Evolutionary conservation across 2,329 filamentous ascomycete species (phyloP).

Genomic region (Escovopsis sp.): DNA sequence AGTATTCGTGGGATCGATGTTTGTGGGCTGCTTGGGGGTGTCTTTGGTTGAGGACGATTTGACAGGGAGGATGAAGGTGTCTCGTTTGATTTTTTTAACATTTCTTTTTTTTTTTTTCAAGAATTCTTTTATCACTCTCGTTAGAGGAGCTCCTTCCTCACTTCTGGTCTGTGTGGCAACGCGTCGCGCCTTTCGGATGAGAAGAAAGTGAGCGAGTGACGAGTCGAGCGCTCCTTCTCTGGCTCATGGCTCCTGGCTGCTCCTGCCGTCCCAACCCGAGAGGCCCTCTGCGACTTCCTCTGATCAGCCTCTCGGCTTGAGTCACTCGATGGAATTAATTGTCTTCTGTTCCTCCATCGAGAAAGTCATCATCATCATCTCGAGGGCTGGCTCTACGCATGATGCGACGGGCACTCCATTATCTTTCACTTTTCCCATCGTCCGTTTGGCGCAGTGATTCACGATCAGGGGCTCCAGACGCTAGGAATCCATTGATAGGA

Average conservation of each 20-base stretch:
- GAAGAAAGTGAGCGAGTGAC: slow-evolving; percentile 1
- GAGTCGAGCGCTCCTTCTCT: not conserved
- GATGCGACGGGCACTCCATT: too few relatives aligned
- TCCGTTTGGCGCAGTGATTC: too few relatives aligned
- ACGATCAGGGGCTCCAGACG: too few relatives aligned
- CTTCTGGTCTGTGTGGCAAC: not conserved
- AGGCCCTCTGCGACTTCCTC: too few relatives aligned
- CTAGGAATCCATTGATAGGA: too few relatives aligned
- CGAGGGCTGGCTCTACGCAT: not conserved
- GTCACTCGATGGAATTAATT: too few relatives aligned
- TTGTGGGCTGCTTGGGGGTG: too few relatives aligned
- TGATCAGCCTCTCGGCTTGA: too few relatives aligned
- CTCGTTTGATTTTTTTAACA: not conserved
- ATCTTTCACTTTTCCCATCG: too few relatives aligned
- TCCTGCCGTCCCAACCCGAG: too few relatives aligned
- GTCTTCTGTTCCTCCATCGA: not conserved
- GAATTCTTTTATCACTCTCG: not conserved
- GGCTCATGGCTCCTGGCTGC: too few relatives aligned
- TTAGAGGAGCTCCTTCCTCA: not conserved
- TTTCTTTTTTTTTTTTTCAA: not conserved
- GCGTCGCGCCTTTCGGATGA: not conserved
- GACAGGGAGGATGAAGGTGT: not conserved
- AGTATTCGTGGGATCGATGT: too few relatives aligned
- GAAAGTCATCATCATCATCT: not conserved
- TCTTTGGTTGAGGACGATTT: not conserved